Base-by-base conservation (phyloP, 2,329 filamentous ascomycete species). In the Aspergillus pseudonomiae region DNA sequence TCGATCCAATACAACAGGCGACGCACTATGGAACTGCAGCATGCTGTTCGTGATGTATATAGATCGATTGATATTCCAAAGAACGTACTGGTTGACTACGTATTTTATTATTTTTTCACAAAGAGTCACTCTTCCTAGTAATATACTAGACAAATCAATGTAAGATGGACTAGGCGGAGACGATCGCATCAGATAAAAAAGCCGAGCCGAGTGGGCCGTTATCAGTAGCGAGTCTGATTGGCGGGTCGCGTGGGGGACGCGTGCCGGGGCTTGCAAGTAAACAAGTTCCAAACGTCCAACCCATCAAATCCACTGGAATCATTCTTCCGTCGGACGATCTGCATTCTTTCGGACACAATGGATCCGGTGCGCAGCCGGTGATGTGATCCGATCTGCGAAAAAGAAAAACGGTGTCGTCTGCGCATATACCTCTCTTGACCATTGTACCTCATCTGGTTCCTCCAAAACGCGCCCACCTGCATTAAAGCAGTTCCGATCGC, bases 311-410 rank as follows among this genome's bases (percentile, higher is more conserved):
- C n/a, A 28, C 55, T 56, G 26, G 16, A 36, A 6, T 59, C 32
- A 26, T 19, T 19, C 43, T 52, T 6, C 43, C 16, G 48, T 57
- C 58, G 30, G 59, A 26, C 39, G 58, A 58, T 68, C 55, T 54
- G 46, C 66, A 67, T 65, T 64, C 65, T 54, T 48, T 63, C 63
- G 63, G 62, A 67, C 63, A 62, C 63, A 60, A 68, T 65, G 39
- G 45, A 45, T 53, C 54, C 36, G 59, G 26, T 60, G 36, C 53
- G 61, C 36, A 46, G 34, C 39, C 39, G 64, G 63, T 67, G 65
- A 67, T 67, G 63, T 63, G 65, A 67, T 60, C 54, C 50, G 34
- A 58, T 63, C 19, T 14, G 32, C 16, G 6, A 32, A n/a, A 30
- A 7, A 34, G 4, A 34, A 10, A n/a, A 16, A 36, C 48, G 28